Evolutionary conservation across 768 basidiomycete species (phyloP), one percentile per base, ranked within the genome.

Genomic region (Arthromyces matolae): DNA sequence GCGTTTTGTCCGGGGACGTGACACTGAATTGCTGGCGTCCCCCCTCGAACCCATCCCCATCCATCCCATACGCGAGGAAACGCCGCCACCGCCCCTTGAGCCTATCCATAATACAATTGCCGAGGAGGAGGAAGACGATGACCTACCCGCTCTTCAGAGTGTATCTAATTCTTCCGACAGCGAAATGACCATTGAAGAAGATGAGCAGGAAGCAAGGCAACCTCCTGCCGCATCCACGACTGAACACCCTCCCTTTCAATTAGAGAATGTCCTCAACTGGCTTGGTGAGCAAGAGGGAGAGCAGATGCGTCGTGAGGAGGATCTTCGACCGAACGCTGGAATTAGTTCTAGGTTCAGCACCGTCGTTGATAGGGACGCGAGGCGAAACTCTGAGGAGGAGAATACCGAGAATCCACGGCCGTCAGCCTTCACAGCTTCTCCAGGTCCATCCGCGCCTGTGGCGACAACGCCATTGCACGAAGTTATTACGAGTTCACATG

Each of bases 71-170:
- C 48, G 49, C 13, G 20, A 14, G 31, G 51, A 50, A 16, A 51
- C 47, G 12, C 42, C 42, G 7, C 35, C 40, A 22, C 42, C 47
- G 24, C 40, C 47, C 5, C 37, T 41, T n/a, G 50, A 52, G 28
- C 34, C 42, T 2, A 42, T 39, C 12, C 31, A 22, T 27, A 29
- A 23, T n/a, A 20, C 5, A 28, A 27, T 20, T 20, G 50, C 41
- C 3, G 53, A 54, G 27, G 53, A 57, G 19, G 54, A 60, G 22
- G 61, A 49, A 32, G 53, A 58, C 23, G 57, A 55, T 29, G 64
- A 66, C 49, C 79, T 71, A 64, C 75, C 64, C 29, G 63, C 31
- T 33, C 64, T 66, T 45, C 69, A 63, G 42, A 62, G 55, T 41
- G 64, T 71, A 6, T 71, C 69, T 25, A 64, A 64, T 24, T 64